Conservation (phyloP, 2,329 filamentous ascomycete species). For the Cladosporium halotolerans region DNA sequence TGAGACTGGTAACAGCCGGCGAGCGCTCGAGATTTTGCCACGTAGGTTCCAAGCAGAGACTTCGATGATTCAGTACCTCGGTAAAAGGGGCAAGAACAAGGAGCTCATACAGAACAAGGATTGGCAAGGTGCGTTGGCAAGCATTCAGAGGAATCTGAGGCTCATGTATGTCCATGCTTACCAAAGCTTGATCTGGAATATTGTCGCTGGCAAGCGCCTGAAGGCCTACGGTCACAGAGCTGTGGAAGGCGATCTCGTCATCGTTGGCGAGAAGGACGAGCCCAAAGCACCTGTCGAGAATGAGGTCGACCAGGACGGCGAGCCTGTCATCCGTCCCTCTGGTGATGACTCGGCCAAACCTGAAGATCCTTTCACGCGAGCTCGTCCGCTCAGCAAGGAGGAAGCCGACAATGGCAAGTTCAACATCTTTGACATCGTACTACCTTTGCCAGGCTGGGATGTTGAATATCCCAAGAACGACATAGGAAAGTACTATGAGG, state of each 20-base stretch:
- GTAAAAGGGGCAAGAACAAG: conserved; percentile 39
- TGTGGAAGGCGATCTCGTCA: conserved; percentile 77
- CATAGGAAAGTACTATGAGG: conserved; percentile 74
- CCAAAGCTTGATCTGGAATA: conserved; percentile 92
- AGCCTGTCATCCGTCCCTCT: conserved; percentile 58
- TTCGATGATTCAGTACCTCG: conserved; percentile 71
- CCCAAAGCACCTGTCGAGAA: conserved; percentile 28
- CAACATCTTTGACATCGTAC: conserved; percentile 78
- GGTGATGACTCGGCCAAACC: conserved; percentile 49
- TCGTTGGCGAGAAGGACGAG: conserved; percentile 54
- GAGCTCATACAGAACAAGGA: conserved; percentile 54
- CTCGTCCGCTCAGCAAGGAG: conserved; percentile 66
- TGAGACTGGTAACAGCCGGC: conserved; percentile 44
- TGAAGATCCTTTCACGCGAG: conserved; percentile 59
- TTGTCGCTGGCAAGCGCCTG: conserved; percentile 74
- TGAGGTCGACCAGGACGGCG: conserved; percentile 54
- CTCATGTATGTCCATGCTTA: conserved; percentile 97
- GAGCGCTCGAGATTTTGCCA: conserved; percentile 51
- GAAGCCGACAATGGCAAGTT: conserved; percentile 73
- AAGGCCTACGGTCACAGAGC: conserved; percentile 65
- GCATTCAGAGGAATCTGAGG: conserved; percentile 73
- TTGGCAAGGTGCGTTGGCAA: conserved; percentile 71
- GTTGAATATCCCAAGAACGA: conserved; percentile 79
- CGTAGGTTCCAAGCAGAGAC: conserved; percentile 75
- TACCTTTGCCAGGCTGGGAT: conserved; percentile 89